A percentile compares a stretch with the other conserved stretches of the same genome.
Conservation (phyloP, 257 asterid species). For the Anisodus tanguticus region DNA sequence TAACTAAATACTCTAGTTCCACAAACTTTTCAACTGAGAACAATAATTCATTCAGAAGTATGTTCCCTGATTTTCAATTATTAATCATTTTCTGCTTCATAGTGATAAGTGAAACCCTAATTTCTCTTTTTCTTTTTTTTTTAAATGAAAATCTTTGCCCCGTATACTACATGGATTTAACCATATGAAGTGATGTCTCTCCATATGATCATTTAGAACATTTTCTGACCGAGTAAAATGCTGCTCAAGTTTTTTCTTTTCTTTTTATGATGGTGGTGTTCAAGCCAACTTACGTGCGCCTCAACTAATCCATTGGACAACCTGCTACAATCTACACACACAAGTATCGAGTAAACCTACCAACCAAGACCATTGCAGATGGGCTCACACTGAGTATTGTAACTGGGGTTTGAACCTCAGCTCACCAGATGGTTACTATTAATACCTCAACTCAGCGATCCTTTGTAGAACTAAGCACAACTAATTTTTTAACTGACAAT, state of each 20-base stretch:
- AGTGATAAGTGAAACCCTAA: background rate
- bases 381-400: background rate
- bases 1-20: background rate
- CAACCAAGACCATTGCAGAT: conserved; percentile 12
- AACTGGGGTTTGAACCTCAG: background rate
- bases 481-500: background rate
- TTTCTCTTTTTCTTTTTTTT: too few relatives aligned
- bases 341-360: conserved; percentile 14
- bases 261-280: background rate
- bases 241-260: background rate
- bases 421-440: background rate
- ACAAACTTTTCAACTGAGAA: background rate
- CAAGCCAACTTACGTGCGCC: background rate
- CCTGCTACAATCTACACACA: background rate
- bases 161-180: background rate
- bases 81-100: background rate
- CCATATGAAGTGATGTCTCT: background rate
- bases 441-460: background rate
- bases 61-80: background rate
- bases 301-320: background rate
- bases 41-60: background rate
- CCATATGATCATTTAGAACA: background rate
- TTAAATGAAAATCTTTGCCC: background rate
- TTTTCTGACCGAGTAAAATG: background rate
- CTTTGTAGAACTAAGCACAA: conserved; percentile 13